Percentiles rank a stretch among this genome's conserved stretches.
Conservation (phyloP, 192 early-diverging fungal species). For the Coemansia sp. region DNA sequence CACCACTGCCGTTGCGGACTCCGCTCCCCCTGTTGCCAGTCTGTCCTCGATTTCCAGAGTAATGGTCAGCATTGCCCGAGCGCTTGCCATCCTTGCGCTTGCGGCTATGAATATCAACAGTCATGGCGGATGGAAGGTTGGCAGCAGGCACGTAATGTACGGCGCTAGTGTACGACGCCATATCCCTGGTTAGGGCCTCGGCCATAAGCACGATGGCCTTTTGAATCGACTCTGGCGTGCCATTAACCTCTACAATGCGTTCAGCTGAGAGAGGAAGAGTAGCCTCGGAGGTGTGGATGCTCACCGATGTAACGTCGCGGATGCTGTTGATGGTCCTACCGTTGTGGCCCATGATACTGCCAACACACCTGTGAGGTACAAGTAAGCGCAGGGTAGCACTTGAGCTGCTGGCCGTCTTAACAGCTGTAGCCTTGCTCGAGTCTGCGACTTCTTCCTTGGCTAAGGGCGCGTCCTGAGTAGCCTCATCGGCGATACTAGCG, state of each 20-base stretch:
- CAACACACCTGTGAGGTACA: slow-evolving; percentile 57
- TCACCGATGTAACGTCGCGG: slow-evolving; percentile 37
- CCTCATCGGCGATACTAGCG: slow-evolving; percentile 1
- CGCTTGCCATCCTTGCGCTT: slow-evolving; percentile 43
- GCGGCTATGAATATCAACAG: slow-evolving; percentile 45
- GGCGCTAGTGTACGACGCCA: slow-evolving; percentile 34
- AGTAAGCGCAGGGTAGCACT: slow-evolving; percentile 43
- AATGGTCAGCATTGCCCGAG: slow-evolving; percentile 23
- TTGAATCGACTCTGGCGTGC: slow-evolving; percentile 39
- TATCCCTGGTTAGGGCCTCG: slow-evolving; percentile 45
- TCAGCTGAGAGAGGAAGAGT: slow-evolving; percentile 48
- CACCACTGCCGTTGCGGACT: neutral
- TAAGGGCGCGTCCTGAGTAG: neutral
- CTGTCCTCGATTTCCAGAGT: slow-evolving; percentile 19
- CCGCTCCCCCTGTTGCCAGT: slow-evolving; percentile 22
- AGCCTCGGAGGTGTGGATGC: slow-evolving; percentile 52
- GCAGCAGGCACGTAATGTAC: slow-evolving; percentile 53
- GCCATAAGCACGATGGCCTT: slow-evolving; percentile 46
- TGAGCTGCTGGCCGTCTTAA: neutral
- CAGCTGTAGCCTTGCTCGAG: neutral
- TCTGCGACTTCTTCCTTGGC: neutral
- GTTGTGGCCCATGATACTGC: slow-evolving; percentile 59
- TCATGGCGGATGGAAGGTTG: slow-evolving; percentile 55
- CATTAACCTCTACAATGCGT: slow-evolving; percentile 48
- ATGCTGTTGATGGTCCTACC: slow-evolving; percentile 55